phyloP scores from a whole-genome alignment of 106 monocot genomes.

The Amphibolis antarctica region DNA sequence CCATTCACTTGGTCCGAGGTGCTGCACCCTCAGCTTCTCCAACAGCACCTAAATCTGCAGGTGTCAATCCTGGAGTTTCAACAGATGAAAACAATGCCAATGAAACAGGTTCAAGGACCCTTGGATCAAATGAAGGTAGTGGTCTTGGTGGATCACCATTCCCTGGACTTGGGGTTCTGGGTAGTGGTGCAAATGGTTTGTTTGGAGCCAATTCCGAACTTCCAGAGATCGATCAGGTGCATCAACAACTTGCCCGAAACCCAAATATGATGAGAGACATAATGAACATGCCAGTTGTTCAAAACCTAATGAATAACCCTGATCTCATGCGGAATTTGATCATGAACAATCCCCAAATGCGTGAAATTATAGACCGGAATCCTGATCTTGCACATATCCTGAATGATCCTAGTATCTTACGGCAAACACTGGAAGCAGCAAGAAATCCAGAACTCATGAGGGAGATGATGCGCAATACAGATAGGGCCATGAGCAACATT shows the following conservation, averaged over 20 bases:
- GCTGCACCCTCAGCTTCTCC: constrained; percentile 14
- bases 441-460: constrained; percentile 98
- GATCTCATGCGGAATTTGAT: constrained; percentile 78
- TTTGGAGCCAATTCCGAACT: constrained; percentile 44
- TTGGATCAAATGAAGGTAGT: constrained; percentile 17
- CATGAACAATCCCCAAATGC: constrained; percentile 95
- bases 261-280: constrained; percentile 88
- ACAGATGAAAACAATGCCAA: constrained; percentile 5
- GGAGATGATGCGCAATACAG: constrained; percentile 98
- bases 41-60: constrained; percentile 13
- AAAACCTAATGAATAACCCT: constrained; percentile 82
- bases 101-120: constrained; percentile 6
- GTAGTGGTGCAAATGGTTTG: constrained; percentile 24
- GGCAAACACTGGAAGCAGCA: constrained; percentile 86
- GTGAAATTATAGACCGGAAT: constrained; percentile 83
- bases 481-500: constrained; percentile 98
- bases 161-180: constrained; percentile 34
- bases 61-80: constrained; percentile 24
- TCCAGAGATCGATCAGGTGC: constrained; percentile 72
- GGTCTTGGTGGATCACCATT: constrained; percentile 13
- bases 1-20: constrained; percentile 89
- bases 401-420: constrained; percentile 74
- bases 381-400: constrained; percentile 95
- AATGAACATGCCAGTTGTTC: constrained; percentile 78
- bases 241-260: constrained; percentile 73